A percentile compares a stretch with the other conserved stretches of the same genome.
Evolutionary conservation across 2,329 filamentous ascomycete species (phyloP).

Genomic region (Talaromyces amestolkiae): DNA sequence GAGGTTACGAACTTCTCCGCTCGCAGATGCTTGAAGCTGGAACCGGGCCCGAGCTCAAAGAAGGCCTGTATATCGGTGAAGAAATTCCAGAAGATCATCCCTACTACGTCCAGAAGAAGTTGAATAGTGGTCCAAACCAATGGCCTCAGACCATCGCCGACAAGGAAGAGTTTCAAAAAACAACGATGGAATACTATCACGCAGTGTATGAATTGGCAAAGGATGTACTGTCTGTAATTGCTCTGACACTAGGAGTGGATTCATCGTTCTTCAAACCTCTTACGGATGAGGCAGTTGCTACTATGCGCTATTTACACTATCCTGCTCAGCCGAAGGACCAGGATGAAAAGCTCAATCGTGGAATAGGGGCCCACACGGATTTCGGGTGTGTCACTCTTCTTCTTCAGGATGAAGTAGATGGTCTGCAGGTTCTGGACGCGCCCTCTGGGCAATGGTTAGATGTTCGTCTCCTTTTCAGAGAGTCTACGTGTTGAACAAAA

Average conservation of each 20-base stretch:
- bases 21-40: neutral
- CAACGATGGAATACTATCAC: neutral
- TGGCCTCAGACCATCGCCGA: neutral
- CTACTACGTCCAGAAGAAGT: neutral
- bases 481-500: too few species aligned
- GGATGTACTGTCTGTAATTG: neutral
- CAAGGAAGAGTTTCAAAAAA: neutral
- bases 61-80: neutral
- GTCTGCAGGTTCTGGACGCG: conserved; percentile 36
- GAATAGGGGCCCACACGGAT: conserved; percentile 46
- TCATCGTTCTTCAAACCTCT: neutral
- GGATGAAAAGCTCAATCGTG: conserved; percentile 19
- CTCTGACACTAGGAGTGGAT: neutral
- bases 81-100: neutral
- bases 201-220: neutral
- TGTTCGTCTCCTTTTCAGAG: neutral
- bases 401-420: conserved; percentile 40
- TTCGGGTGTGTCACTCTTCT: conserved; percentile 45
- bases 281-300: neutral
- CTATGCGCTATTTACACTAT: conserved; percentile 8
- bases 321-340: conserved; percentile 9
- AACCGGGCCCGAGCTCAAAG: neutral
- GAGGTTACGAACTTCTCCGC: neutral
- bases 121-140: neutral
- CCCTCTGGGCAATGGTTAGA: neutral